Conservation (phyloP, 139 green algal species). For the Pycnococcus provasolii region DNA sequence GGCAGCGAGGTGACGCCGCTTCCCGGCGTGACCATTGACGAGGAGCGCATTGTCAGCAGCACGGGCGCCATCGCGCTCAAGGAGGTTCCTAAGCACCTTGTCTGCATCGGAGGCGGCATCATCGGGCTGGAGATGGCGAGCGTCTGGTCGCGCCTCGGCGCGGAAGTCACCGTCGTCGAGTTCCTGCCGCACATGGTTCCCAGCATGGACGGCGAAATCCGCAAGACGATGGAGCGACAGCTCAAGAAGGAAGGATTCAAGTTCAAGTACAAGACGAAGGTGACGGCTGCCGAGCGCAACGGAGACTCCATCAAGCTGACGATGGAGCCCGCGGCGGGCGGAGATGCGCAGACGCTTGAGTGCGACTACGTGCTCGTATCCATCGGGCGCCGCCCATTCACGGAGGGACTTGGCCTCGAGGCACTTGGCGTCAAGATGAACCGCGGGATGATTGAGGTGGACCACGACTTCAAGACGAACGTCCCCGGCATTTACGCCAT, state of each 20-base stretch:
- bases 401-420: slow-evolving; percentile 72
- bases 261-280: slow-evolving; percentile 75
- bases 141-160: slow-evolving; percentile 82
- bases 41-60: slow-evolving; percentile 90
- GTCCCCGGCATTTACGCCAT: slow-evolving; percentile 73
- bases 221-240: slow-evolving; percentile 70
- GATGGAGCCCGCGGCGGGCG: slow-evolving; percentile 39
- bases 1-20: slow-evolving; percentile 82
- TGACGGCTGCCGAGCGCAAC: slow-evolving; percentile 50
- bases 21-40: slow-evolving; percentile 81
- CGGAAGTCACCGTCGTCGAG: slow-evolving; percentile 92
- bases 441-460: slow-evolving; percentile 56
- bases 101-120: slow-evolving; percentile 90
- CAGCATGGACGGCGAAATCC: slow-evolving; percentile 77
- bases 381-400: slow-evolving; percentile 50
- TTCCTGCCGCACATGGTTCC: slow-evolving; percentile 75
- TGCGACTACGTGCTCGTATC: slow-evolving; percentile 88
- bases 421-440: slow-evolving; percentile 65
- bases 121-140: slow-evolving; percentile 97
- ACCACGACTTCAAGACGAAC: slow-evolving; percentile 35
- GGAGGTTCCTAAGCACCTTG: slow-evolving; percentile 74
- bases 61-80: slow-evolving; percentile 85
- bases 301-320: slow-evolving; percentile 52
- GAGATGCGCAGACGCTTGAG: slow-evolving; percentile 52
- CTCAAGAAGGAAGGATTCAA: slow-evolving; percentile 96